phyloP scores from a whole-genome alignment of 2,329 filamentous ascomycete genomes.

The Cytospora paraplurivora region DNA sequence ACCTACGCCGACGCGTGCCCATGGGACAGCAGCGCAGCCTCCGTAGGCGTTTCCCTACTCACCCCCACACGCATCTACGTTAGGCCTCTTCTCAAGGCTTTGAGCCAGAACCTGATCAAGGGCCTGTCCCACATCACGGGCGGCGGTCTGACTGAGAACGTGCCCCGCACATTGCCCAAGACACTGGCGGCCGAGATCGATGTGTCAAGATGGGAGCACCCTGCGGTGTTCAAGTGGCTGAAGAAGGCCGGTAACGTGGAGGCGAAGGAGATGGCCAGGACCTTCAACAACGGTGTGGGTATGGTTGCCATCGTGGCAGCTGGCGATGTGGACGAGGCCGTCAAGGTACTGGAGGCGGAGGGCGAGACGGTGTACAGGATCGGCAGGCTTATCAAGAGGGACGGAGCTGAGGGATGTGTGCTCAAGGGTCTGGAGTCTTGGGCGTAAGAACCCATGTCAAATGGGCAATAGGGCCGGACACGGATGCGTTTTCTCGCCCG shows the following conservation, averaged over 20 bases:
- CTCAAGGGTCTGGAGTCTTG: conserved; percentile 27
- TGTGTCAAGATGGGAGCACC: conserved; percentile 72
- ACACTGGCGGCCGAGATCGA: conserved; percentile 81
- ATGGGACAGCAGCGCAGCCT: conserved; percentile 60
- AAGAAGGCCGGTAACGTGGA: conserved; percentile 71
- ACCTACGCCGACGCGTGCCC: conserved; percentile 73
- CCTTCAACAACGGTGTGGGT: conserved; percentile 92
- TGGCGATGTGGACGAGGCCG: conserved; percentile 63
- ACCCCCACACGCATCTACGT: conserved; percentile 96
- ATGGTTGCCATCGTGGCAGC: conserved; percentile 85
- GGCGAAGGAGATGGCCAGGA: conserved; percentile 80
- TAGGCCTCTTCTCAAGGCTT: conserved; percentile 70
- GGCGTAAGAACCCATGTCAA: conserved; percentile 7
- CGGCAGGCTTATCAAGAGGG: conserved; percentile 67
- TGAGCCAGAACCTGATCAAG: conserved; percentile 69
- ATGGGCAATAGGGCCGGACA: neutral
- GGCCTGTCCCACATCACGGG: conserved; percentile 97
- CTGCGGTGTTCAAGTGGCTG: conserved; percentile 84
- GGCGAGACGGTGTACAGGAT: conserved; percentile 80
- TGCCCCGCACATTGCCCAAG: conserved; percentile 86
- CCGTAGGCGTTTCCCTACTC: conserved; percentile 75
- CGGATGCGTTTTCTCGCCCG: neutral
- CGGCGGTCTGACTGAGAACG: conserved; percentile 89
- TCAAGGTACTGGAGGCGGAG: conserved; percentile 59
- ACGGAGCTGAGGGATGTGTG: conserved; percentile 58